Conservation (phyloP, 805 yeast species). For the Candida michaelii region DNA sequence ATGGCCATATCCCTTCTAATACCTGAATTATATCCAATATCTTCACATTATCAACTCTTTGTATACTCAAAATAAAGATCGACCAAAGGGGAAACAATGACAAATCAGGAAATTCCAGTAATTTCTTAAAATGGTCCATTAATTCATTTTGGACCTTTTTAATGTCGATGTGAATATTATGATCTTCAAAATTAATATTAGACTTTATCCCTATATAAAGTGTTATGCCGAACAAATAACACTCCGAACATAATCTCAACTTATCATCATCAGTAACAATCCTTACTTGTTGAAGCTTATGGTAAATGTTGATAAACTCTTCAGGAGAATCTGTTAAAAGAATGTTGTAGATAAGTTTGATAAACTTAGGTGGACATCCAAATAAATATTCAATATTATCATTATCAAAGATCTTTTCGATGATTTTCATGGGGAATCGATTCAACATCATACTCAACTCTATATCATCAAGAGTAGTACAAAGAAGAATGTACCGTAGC, state of each 20-base stretch:
- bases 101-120: not conserved
- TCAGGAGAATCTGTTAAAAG: constrained; percentile 2
- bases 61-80: constrained; percentile 21
- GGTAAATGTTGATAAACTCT: not conserved
- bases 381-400: constrained; percentile 28
- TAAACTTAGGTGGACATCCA: constrained; percentile 32
- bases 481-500: constrained; percentile 25
- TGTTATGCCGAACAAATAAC: constrained; percentile 19
- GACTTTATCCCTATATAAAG: constrained; percentile 13
- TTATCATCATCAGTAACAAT: constrained; percentile 11
- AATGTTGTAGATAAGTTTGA: constrained; percentile 21
- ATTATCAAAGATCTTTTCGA: constrained; percentile 21
- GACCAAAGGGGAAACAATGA: constrained; percentile 31
- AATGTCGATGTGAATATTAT: constrained; percentile 1
- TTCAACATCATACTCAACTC: constrained; percentile 16
- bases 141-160: not conserved
- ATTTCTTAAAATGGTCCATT: not conserved
- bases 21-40: constrained; percentile 18
- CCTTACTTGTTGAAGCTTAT: constrained; percentile 14
- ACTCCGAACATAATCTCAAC: constrained; percentile 18
- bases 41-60: constrained; percentile 18
- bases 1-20: constrained; percentile 26
- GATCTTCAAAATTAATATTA: not conserved
- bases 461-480: constrained; percentile 21
- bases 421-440: constrained; percentile 22